Percentiles rank a stretch among this genome's conserved stretches.
phyloP scores from a whole-genome alignment of 805 yeast genomes.

The Teunomyces aglyptinius region DNA sequence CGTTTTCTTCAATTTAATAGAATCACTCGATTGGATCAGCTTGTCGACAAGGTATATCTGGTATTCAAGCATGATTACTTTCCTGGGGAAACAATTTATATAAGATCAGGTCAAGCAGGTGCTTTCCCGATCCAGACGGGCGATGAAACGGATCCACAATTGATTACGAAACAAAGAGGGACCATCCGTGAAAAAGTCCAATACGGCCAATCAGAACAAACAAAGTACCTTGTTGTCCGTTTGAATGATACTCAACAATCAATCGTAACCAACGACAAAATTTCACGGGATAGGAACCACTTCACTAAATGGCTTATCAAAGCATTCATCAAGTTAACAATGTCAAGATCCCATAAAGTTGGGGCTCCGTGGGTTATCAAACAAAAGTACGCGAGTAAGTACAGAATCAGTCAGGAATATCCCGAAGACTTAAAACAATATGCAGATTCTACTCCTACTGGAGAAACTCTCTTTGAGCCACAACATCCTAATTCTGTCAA shows the following conservation, averaged over 20 bases:
- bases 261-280: slow-evolving; percentile 69
- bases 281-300: slow-evolving; percentile 77
- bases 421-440: slow-evolving; percentile 53
- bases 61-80: slow-evolving; percentile 78
- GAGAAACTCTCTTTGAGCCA: slow-evolving; percentile 25
- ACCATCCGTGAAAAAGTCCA: slow-evolving; percentile 83
- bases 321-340: slow-evolving; percentile 78
- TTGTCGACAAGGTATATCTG: slow-evolving; percentile 83
- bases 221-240: slow-evolving; percentile 69
- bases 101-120: slow-evolving; percentile 35
- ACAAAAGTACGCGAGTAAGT: slow-evolving; percentile 67
- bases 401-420: slow-evolving; percentile 59
- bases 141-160: not conserved
- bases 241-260: slow-evolving; percentile 52
- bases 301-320: slow-evolving; percentile 89
- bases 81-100: slow-evolving; percentile 83
- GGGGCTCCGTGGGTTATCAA: slow-evolving; percentile 98
- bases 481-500: not conserved
- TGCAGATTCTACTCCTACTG: slow-evolving; percentile 32
- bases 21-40: slow-evolving; percentile 75
- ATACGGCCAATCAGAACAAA: slow-evolving; percentile 50
- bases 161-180: slow-evolving; percentile 44
- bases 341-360: slow-evolving; percentile 72
- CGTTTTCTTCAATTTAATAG: slow-evolving; percentile 79
- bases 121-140: not conserved